These are phyloP conservation scores for Annona squamosa DNA, from an alignment of 164 flowering plant species.

Conservation along the genomic window DNA sequence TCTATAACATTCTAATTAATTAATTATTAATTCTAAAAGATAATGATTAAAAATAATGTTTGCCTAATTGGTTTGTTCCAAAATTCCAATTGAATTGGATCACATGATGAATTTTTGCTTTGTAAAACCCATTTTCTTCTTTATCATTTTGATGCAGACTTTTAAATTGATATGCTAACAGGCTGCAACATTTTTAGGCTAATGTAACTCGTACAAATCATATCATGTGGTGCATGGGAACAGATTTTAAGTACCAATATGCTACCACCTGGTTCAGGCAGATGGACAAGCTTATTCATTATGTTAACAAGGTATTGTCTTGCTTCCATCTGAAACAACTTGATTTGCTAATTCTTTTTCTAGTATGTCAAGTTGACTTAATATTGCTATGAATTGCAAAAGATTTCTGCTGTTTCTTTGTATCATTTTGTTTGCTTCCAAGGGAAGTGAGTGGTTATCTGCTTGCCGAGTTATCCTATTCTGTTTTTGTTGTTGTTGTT, in stretches of 20 bases:
- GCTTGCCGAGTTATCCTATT: too few species aligned
- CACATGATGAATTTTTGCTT: neutral
- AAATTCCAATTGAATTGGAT: neutral
- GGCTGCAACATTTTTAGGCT: constrained; percentile 45
- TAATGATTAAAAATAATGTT: too few species aligned
- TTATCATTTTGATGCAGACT: neutral
- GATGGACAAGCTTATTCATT: constrained; percentile 94
- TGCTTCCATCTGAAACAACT: neutral
- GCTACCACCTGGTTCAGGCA: constrained; percentile 88
- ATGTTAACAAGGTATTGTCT: constrained; percentile 63
- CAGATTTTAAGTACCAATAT: constrained; percentile 92
- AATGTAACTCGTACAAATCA: constrained; percentile 91
- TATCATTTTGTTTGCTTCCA: too few species aligned
- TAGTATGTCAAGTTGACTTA: neutral
- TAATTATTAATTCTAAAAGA: too few species aligned
- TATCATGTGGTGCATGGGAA: constrained; percentile 98
- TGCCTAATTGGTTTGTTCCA: too few species aligned
- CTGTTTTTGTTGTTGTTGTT: too few species aligned
- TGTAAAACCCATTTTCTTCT: neutral
- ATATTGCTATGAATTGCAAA: neutral
- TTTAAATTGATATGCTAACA: neutral
- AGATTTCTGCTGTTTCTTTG: neutral
- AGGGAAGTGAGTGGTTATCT: too few species aligned
- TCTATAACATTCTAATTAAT: too few species aligned
- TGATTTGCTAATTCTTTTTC: neutral